Evolutionary conservation across 805 yeast genomes (phyloP), one percentile per base, ranked within the genome.

Genomic region (Saccharomycopsis synnaedendra): DNA sequence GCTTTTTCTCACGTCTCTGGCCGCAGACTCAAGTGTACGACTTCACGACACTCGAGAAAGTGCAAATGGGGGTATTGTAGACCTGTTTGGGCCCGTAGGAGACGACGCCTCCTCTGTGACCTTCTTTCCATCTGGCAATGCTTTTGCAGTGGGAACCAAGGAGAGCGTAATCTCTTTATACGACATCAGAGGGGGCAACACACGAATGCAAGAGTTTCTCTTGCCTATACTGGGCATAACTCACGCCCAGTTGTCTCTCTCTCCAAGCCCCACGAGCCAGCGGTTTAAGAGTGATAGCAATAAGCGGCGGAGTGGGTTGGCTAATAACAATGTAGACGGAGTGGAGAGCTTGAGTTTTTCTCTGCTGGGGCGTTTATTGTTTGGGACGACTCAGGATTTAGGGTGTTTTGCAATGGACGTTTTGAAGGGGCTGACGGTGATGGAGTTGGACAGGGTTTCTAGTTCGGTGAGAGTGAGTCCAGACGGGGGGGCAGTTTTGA

Each of bases 331-430:
- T 43, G 62, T 78, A 42, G 84, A 80, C 48, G 88, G 90, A 8
- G 80, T 87, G 27, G 67, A 76, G 3, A 78, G 93, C 0, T 56
- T 87, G 11, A 90, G 82, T 59, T 80, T 82, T 56, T 80, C 94
- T 42, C 65, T 63, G 5, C 78, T 88, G 35, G 95, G 95, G 0
- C 64, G 96, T 42, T 61, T 86, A 29, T 63, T 87, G 67, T 83
- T 81, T 60, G 73, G 80, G 1, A 81, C 90, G 45, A 85, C 85
- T 59, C 76, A 87, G 0, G 93, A 87, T 49, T 72, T 75, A 47
- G 83, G 85, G 1, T 80, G 90, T 55, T 64, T 82, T 19, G 71
- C 83, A 3, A 85, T 95, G 93, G 97, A 88, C 60, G 65, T 75
- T 1, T 64, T 88, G 11, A 77, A 75, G 48, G 78, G 77, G 9